Evolutionary conservation across 805 yeast genomes (phyloP).

Genomic region (Wickerhamomyces silvicola): DNA sequence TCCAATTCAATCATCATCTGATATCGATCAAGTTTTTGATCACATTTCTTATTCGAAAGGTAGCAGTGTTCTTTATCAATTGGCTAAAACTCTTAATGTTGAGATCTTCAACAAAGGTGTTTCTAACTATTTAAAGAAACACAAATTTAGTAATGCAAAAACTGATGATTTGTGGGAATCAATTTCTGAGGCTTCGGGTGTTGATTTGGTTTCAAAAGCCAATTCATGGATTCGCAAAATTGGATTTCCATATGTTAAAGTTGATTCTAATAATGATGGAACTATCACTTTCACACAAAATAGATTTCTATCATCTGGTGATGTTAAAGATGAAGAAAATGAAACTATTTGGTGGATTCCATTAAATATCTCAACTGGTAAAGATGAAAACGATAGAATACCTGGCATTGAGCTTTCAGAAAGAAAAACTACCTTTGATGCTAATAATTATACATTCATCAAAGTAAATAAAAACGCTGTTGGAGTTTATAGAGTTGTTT

Average conservation of each 20-base stretch:
- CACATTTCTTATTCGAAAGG: slow-evolving; percentile 81
- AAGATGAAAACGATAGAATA: slow-evolving; percentile 45
- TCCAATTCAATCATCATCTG: slow-evolving; percentile 68
- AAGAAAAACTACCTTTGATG: slow-evolving; percentile 36
- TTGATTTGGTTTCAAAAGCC: slow-evolving; percentile 65
- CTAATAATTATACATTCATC: slow-evolving; percentile 42
- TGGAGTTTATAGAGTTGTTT: slow-evolving; percentile 72
- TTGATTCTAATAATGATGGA: slow-evolving; percentile 41
- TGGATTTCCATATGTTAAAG: slow-evolving; percentile 70
- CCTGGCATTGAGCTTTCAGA: slow-evolving; percentile 48
- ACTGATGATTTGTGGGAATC: slow-evolving; percentile 73
- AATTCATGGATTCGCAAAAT: slow-evolving; percentile 72
- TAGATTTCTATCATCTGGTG: slow-evolving; percentile 70
- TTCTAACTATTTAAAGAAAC: slow-evolving; percentile 64
- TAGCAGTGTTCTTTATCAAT: slow-evolving; percentile 71
- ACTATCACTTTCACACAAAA: slow-evolving; percentile 57
- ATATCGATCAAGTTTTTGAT: slow-evolving; percentile 79
- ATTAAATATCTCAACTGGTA: slow-evolving; percentile 35
- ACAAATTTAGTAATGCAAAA: slow-evolving; percentile 68
- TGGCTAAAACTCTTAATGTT: slow-evolving; percentile 68
- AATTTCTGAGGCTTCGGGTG: slow-evolving; percentile 58
- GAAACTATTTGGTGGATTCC: slow-evolving; percentile 59
- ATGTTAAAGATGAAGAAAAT: slow-evolving; percentile 67
- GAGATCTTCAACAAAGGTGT: slow-evolving; percentile 74
- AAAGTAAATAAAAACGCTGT: slow-evolving; percentile 67